Evolutionary conservation across 1,284 basidiomycete genomes (phyloP).

Genomic region (Cutaneotrichosporon sp.): DNA sequence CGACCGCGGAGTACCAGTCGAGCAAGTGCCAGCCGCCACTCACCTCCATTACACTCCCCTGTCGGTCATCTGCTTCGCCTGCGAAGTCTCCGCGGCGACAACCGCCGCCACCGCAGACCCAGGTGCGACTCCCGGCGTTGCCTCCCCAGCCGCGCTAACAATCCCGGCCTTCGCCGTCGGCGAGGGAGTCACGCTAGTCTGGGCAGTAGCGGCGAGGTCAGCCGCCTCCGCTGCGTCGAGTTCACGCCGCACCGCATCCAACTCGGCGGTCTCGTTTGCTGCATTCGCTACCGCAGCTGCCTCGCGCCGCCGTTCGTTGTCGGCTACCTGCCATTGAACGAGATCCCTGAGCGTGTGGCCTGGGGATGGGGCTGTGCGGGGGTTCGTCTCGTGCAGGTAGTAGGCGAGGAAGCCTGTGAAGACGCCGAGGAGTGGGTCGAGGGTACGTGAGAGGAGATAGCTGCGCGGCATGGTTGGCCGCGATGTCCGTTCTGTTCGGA

Average conservation of each 20-base stretch:
- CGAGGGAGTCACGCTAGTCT: not conserved
- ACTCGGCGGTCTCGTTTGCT: conserved; percentile 26
- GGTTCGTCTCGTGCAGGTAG: conserved; percentile 76
- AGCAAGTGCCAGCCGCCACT: no score
- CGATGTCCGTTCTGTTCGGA: no score
- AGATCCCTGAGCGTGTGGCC: conserved; percentile 63
- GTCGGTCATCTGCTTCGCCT: not conserved
- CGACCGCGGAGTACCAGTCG: no score
- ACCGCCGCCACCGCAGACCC: not conserved
- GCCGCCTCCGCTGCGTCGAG: conserved; percentile 23
- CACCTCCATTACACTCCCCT: not conserved
- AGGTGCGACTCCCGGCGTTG: not conserved
- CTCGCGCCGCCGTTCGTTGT: conserved; percentile 26
- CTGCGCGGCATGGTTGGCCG: conserved; percentile 30
- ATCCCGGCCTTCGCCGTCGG: not conserved
- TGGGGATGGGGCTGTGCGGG: conserved; percentile 64
- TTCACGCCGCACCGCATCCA: conserved; percentile 41
- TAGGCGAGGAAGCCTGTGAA: conserved; percentile 76
- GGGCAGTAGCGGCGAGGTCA: not conserved
- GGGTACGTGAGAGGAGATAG: conserved; percentile 45
- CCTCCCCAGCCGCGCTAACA: not conserved
- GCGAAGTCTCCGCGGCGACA: not conserved
- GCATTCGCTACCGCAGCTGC: conserved; percentile 18
- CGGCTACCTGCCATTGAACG: conserved; percentile 63
- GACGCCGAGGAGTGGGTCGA: conserved; percentile 71